Evolutionary conservation across 331 rosid species (phyloP).

Genomic region (Quercus lobata): DNA sequence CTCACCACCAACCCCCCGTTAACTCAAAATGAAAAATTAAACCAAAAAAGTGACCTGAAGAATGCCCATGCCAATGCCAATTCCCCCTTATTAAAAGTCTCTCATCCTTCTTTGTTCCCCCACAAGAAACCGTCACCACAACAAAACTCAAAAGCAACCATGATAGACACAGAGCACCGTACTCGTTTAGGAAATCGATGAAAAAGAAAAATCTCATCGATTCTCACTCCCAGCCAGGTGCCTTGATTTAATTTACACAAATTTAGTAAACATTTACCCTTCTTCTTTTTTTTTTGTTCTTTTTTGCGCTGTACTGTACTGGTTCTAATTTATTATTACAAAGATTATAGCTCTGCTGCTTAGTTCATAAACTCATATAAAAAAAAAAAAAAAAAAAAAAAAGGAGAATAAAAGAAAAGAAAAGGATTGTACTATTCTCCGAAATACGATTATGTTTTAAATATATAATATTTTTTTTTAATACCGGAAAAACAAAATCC

Average conservation of each 20-base stretch:
- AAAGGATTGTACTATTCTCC: slow-evolving; percentile 24
- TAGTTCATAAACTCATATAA: slow-evolving; percentile 21
- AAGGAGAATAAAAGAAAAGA: background rate
- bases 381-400: background rate
- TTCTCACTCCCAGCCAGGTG: background rate
- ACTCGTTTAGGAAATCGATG: background rate
- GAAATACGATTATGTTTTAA: slow-evolving; percentile 20
- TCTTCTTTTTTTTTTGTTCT: background rate
- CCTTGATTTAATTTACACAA: background rate
- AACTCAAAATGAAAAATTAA: too few species aligned
- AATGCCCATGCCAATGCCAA: background rate
- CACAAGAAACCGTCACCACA: slow-evolving; percentile 34
- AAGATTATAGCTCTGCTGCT: slow-evolving; percentile 18
- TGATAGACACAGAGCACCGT: background rate
- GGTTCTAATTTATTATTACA: slow-evolving; percentile 39
- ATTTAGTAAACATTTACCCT: background rate
- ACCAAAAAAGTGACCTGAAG: background rate
- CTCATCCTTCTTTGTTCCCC: slow-evolving; percentile 38
- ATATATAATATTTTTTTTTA: background rate
- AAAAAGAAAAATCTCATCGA: background rate
- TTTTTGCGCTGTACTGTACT: background rate
- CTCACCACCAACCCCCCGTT: background rate
- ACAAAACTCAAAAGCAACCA: background rate
- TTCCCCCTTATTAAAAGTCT: background rate
- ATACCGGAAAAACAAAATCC: slow-evolving; percentile 16